Base-by-base conservation (phyloP, 2,329 filamentous ascomycete species). In the Penicillium sp. region DNA sequence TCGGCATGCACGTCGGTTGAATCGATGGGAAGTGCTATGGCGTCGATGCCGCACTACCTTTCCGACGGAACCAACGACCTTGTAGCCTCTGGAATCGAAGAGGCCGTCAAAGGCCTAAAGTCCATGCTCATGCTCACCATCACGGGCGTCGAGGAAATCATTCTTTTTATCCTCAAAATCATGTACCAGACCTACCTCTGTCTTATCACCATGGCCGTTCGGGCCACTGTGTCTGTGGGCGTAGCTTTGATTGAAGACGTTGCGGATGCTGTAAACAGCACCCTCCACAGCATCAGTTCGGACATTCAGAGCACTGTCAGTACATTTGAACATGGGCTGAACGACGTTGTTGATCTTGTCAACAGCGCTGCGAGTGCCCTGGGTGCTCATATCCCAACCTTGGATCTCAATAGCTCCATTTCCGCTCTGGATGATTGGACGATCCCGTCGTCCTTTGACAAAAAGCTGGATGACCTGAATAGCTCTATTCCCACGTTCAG, bases 1-100 rank as follows among this genome's bases (percentile, higher is more conserved):
- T 87, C 89, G 46, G 91, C 92, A 58, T 99, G 94, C 72, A 90
- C 86, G 51, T 88, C 89, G 69, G 92, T 97, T 43, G 92, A 99
- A 76, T 90, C 90, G 61, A 84, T 95, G 62, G 94, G 92, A 57
- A 96, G 91, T 69, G 83, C 90, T 54, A 92, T 99, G 90, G 94
- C 92, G 35, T 97, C 94, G 33, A 96, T 97, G 91, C 94, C 94
- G 51, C 88, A 96, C 73, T 97, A 96, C 74, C 86, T 97, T 69
- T 89, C 92, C 2, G 78, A 82, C 46, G 94, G 94, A 48, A 86
- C 96, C 68, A 99, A 99, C 74, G 83, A 90, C 53, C 76, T 97
- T 61, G 88, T 90, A 7, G 89, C 90, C 28, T 81, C 81, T 43
- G 87, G 89, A 50, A 86, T 97, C 60, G 89, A 92, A 62, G 85